Conservation (phyloP, 2,329 filamentous ascomycete genomes). For the Exophiala alcalophila region DNA sequence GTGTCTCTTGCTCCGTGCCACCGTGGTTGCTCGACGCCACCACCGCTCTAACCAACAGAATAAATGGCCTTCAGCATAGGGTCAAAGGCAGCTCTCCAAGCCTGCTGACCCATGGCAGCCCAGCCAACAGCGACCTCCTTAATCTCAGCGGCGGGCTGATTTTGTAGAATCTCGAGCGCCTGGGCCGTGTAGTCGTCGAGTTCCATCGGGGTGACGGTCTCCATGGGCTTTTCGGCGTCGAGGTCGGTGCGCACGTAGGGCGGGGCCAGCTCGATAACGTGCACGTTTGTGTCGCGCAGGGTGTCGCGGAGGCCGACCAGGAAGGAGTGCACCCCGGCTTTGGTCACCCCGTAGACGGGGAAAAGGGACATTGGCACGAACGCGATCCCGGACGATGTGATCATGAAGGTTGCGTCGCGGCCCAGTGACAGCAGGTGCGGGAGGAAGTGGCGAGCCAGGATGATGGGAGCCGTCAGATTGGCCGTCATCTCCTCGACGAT, state of each 20-base stretch:
- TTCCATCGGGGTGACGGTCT: conserved; percentile 33
- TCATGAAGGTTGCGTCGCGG: conserved; percentile 31
- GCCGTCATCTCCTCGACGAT: conserved; percentile 30
- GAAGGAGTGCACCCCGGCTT: conserved; percentile 35
- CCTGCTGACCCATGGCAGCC: conserved; percentile 23
- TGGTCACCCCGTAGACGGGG: conserved; percentile 37
- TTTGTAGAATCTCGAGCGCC: conserved; percentile 27
- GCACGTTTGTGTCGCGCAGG: conserved; percentile 33
- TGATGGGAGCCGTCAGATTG: conserved; percentile 34
- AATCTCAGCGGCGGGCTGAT: conserved; percentile 31
- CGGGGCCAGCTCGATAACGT: conserved; percentile 38
- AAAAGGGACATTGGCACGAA: conserved; percentile 33
- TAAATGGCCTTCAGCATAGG: conserved; percentile 10
- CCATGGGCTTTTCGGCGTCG: conserved; percentile 32
- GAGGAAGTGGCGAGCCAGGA: conserved; percentile 33
- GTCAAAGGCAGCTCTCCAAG: conserved; percentile 25
- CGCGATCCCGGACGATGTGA: conserved; percentile 33
- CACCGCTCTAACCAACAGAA: conserved; percentile 1
- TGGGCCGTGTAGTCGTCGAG: conserved; percentile 36
- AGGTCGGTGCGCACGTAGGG: conserved; percentile 40
- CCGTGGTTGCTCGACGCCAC: too few relatives aligned
- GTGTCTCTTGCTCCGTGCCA: neutral
- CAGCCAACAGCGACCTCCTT: conserved; percentile 36
- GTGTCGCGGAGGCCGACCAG: conserved; percentile 33
- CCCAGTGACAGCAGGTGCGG: conserved; percentile 30